Base-by-base conservation (phyloP, 164 flowering plant species). In the Magnolia kwangsiensis region DNA sequence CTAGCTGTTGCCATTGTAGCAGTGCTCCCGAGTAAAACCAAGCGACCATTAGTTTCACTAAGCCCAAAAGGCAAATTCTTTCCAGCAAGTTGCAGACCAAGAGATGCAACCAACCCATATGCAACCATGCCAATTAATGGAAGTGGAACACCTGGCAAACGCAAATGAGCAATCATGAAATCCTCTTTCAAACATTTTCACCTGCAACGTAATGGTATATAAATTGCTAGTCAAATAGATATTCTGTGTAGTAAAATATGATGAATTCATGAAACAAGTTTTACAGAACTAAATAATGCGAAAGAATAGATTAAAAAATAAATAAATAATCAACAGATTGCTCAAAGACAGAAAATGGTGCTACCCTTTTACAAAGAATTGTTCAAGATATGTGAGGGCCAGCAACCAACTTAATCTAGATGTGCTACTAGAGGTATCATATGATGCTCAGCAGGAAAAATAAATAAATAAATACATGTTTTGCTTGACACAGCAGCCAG, bases 1-100 rank as follows among this genome's bases (percentile, higher is more conserved):
- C 99, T 96, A 19, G 99, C 94, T 78, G 90, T 85, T 73, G 93
- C 95, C 97, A 96, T 91, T 63, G 98, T 82, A 49, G 98, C 90
- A 61, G 93, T 86, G 79, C 75, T 82, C 69, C 89, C 92, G 76
- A 91, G 87, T 81, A 96, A 87, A 75, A 89, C 66, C 71, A 87
- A 64, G 50, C 92, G 94, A 58, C 86, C 94, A 82, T 79, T 80
- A 58, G 80, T 81, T 85, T 88, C 89, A 72, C 73, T 76, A 9
- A 92, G 73, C 66, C 87, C 90, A 74, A 87, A 84, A 49, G 87
- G 88, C 67, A 84, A 81, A 16, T 74, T 81, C 82, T 88, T 86
- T 79, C 77, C 79, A 23, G 85, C 77, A 80, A 92, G 83, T 80
- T 86, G 89, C 45, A 91, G 71, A 77, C 94, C 86, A 77, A 96